Base-by-base conservation (phyloP, 2,329 filamentous ascomycete species). In the Westerdykella aurantiaca region DNA sequence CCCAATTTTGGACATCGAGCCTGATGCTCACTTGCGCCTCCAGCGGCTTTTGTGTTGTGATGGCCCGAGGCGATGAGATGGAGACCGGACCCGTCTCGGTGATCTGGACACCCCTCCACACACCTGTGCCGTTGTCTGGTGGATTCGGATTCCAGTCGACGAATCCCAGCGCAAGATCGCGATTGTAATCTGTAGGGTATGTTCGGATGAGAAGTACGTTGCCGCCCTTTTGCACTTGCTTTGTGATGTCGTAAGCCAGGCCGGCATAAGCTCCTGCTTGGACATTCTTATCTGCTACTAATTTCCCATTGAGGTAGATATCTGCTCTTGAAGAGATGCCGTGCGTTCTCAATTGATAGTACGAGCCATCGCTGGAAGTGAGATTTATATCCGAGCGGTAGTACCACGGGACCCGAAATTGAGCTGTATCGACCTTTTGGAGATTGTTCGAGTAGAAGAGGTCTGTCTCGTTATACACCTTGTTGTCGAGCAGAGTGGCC, bases 141-240 rank as follows among this genome's bases (percentile, higher is more conserved):
- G 80, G 78, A 42, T 76, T 75, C 0, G 78, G 78, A 43, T 82
- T 82, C 79, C 80, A 82, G 52, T 82, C 79, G 0, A 79, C 73
- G 43, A 80, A 83, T 0, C 78, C 78, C 9, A 81, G 62, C 0
- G 75, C 79, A 41, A 83, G 73, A 47, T 83, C 79, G 18, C 74
- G 70, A 13, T 76, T 69, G 55, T 82, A 82, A 48, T 80, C 69
- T 0, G 80, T 82, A 0, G 80, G 79, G 49, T 81, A 72, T 0
- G 72, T 75, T 33, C 69, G 68, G 14, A 82, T 71, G 1, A 77
- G 66, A 2, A 84, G 48, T 0, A 74, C 73, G 50, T 83, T 82
- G 0, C 48, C 41, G 0, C 69, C 66, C 0, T 53, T 49, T 1
- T 66, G 62, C 0, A 77, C 34, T 7, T 60, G 46, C 0, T 51